Percentiles rank a stretch among this genome's conserved stretches.
These are phyloP conservation scores for Petunia hybrid DNA, from an alignment of 305 asterid species.

Conservation along the genomic window DNA sequence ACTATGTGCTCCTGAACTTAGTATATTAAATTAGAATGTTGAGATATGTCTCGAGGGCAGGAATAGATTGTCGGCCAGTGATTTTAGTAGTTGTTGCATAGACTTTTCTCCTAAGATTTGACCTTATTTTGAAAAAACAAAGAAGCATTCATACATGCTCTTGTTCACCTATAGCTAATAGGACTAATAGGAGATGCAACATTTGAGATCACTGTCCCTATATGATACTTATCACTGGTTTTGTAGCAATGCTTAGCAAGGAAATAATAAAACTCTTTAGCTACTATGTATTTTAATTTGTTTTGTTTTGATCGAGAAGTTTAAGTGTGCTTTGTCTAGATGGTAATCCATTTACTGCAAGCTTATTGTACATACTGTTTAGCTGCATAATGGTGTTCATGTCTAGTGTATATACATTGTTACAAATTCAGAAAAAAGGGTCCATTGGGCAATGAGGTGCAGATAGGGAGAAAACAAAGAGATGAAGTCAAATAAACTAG, in stretches of 20 bases:
- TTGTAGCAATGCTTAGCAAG: not conserved
- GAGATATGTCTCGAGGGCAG: slow-evolving; percentile 54
- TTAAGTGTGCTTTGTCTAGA: not conserved
- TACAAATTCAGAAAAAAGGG: not conserved
- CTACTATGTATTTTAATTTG: not conserved
- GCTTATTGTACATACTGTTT: not conserved
- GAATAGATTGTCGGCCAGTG: slow-evolving; percentile 57
- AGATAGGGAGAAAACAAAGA: too few species aligned
- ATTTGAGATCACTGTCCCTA: slow-evolving; percentile 9
- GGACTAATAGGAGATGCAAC: slow-evolving; percentile 21
- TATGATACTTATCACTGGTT: not conserved
- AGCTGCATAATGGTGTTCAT: not conserved
- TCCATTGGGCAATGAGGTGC: too few species aligned
- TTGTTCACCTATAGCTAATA: slow-evolving; percentile 26
- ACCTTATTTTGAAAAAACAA: slow-evolving; percentile 45
- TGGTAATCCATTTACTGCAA: not conserved
- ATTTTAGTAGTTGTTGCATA: slow-evolving; percentile 43
- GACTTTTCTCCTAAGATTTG: slow-evolving; percentile 53
- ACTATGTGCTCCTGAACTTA: slow-evolving; percentile 44
- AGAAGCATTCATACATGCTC: slow-evolving; percentile 23
- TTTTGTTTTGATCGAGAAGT: too few species aligned
- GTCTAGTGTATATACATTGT: not conserved
- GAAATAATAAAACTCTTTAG: not conserved
- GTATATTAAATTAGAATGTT: slow-evolving; percentile 39
- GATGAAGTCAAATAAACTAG: not conserved